Evolutionary conservation across 2,329 filamentous ascomycete species (phyloP).

Genomic region (Colletotrichum chlorophyti): DNA sequence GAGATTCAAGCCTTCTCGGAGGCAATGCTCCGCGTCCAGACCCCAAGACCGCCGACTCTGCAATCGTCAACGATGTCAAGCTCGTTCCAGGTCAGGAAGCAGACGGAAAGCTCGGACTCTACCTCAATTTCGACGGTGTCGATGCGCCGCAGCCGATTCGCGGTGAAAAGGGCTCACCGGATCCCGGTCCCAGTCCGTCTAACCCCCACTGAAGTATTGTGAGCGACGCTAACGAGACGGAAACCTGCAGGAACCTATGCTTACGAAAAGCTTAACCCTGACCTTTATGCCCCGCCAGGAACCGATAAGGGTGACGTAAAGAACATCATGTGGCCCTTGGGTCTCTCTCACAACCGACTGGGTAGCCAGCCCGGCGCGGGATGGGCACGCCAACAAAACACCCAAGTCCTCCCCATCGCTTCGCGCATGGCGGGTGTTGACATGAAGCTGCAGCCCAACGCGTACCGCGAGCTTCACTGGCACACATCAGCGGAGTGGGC

Average conservation of each 20-base stretch:
- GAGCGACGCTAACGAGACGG: conserved; percentile 3
- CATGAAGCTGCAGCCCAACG: conserved; percentile 63
- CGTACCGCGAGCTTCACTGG: conserved; percentile 71
- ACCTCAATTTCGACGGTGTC: conserved; percentile 59
- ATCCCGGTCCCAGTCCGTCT: conserved; percentile 59
- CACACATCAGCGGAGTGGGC: conserved; percentile 62
- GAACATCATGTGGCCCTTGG: conserved; percentile 61
- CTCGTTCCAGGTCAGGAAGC: conserved; percentile 58
- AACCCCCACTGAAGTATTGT: too few species aligned
- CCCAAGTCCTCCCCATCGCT: conserved; percentile 53
- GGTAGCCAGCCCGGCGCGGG: conserved; percentile 51
- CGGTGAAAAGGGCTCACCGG: conserved; percentile 54
- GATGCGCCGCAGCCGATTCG: conserved; percentile 63
- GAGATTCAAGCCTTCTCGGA: conserved; percentile 46
- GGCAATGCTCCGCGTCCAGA: conserved; percentile 45
- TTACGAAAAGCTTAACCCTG: conserved; percentile 61
- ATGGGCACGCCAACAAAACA: conserved; percentile 63
- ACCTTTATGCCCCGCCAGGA: conserved; percentile 59
- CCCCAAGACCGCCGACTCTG: conserved; percentile 42
- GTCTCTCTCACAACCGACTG: conserved; percentile 55
- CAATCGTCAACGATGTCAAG: conserved; percentile 44
- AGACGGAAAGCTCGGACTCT: conserved; percentile 55
- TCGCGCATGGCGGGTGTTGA: conserved; percentile 63
- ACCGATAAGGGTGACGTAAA: conserved; percentile 57
- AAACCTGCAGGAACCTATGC: conserved; percentile 33